Evolutionary conservation across 371 early-diverging fungal species (phyloP), one percentile per base, ranked within the genome.

Genomic region (Actinomortierella ambigua): DNA sequence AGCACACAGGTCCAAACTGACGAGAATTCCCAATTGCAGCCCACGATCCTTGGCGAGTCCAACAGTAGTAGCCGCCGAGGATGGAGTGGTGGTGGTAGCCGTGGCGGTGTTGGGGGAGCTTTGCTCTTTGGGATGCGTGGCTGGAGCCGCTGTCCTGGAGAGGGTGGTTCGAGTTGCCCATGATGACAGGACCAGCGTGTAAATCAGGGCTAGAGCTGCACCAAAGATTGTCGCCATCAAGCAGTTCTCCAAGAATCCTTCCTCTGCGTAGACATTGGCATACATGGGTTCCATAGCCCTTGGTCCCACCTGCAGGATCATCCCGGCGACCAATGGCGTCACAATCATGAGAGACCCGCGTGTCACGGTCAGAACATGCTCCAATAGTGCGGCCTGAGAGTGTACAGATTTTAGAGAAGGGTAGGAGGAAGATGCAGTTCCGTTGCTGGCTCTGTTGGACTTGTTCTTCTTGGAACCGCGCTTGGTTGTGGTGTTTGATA

Each of bases 261-360:
- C 56, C 50, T 75, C 59, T 15, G 80, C 64, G 51, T 85, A 81
- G 18, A 87, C 77, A 61, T 81, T 84, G 24, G 86, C 85, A 54
- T 85, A 87, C 22, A 86, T 53, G 2, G 87, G 86, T 51, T 87
- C 87, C 61, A 86, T 57, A 68, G 81, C 79, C 46, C 76, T 76
- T 2, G 87, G 83, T 8, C 79, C 76, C 15, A 82, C 73, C 11
- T 77, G 58, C 18, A 71, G 76, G 50, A 65, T 65, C 61, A 75
- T 69, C 39, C 77, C 75, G 15, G 70, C 65, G 23, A 79, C 70
- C 49, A 79, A 48, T n/a, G 78, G 78, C 4, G 78, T 78, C 23
- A 76, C 29, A 9, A 78, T 66, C 48, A 78, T 63, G 29, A 78
- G 51, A 9, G 78, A 68, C 7, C 64, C 59, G 11, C 78, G 57